phyloP scores from a whole-genome alignment of 805 yeast species.

The Kazachstania viticola region DNA sequence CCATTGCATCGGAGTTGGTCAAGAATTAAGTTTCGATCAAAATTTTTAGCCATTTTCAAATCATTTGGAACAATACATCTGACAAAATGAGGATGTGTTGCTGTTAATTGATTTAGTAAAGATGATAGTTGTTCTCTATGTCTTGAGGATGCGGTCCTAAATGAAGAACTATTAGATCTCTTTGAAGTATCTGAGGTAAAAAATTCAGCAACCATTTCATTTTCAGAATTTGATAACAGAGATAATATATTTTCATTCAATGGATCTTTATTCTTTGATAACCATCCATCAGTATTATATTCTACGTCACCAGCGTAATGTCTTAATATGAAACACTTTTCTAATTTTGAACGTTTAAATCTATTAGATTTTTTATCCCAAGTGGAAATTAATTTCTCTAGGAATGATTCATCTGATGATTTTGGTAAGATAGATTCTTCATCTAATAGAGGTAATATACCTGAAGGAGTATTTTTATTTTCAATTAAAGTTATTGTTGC shows the following conservation, averaged over 20 bases:
- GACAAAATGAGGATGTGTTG: slow-evolving; percentile 92
- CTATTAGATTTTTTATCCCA: slow-evolving; percentile 46
- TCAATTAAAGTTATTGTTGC: slow-evolving; percentile 92
- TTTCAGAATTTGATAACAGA: slow-evolving; percentile 46
- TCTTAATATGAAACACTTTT: slow-evolving; percentile 68
- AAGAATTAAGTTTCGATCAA: slow-evolving; percentile 66
- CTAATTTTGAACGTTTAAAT: slow-evolving; percentile 62
- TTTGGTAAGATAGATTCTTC: slow-evolving; percentile 95
- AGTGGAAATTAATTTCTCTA: slow-evolving; percentile 59
- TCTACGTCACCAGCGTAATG: slow-evolving; percentile 98
- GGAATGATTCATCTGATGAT: slow-evolving; percentile 71
- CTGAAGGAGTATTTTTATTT: slow-evolving; percentile 51
- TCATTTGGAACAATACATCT: slow-evolving; percentile 90
- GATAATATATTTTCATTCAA: slow-evolving; percentile 62
- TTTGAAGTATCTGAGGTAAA: slow-evolving; percentile 27
- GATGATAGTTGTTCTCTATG: slow-evolving; percentile 75
- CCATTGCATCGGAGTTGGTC: slow-evolving; percentile 94
- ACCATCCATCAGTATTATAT: slow-evolving; percentile 84
- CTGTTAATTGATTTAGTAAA: slow-evolving; percentile 58
- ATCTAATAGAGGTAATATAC: slow-evolving; percentile 75
- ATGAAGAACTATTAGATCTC: slow-evolving; percentile 7
- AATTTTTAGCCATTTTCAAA: slow-evolving; percentile 53
- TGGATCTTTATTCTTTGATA: slow-evolving; percentile 90
- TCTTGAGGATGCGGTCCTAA: slow-evolving; percentile 65
- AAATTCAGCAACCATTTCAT: slow-evolving; percentile 43